phyloP scores from a whole-genome alignment of 257 asterid genomes.

The Verbascum thapsus region DNA sequence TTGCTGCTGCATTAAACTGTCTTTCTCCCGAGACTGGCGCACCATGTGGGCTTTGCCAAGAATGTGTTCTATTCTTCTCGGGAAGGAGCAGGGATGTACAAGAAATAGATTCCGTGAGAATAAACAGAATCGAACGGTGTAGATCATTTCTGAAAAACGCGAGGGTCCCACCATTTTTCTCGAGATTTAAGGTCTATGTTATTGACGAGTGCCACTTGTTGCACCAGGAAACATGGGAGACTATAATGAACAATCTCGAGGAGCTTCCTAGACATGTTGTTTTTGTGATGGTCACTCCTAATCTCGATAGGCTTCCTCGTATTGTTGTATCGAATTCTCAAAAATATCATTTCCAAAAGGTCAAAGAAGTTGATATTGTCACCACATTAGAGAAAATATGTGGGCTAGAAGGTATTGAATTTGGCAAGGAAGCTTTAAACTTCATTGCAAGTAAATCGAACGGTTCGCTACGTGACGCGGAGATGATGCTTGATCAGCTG shows the following conservation, averaged over 20 bases:
- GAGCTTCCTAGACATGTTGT: slow-evolving; percentile 55
- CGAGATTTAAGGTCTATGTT: slow-evolving; percentile 70
- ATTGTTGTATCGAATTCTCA: slow-evolving; percentile 58
- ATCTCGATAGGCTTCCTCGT: slow-evolving; percentile 68
- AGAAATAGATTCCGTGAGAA: slow-evolving; percentile 65
- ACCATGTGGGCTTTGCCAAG: slow-evolving; percentile 84
- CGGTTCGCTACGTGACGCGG: slow-evolving; percentile 91
- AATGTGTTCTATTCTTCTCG: slow-evolving; percentile 68
- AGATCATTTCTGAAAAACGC: slow-evolving; percentile 51
- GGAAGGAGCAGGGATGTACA: slow-evolving; percentile 64
- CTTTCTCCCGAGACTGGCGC: slow-evolving; percentile 46
- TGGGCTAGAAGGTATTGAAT: slow-evolving; percentile 61
- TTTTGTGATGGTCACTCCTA: slow-evolving; percentile 73
- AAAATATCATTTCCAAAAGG: slow-evolving; percentile 53
- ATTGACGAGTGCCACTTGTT: slow-evolving; percentile 87
- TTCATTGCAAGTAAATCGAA: slow-evolving; percentile 68
- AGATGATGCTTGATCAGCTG: slow-evolving; percentile 90
- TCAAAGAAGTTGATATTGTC: slow-evolving; percentile 60
- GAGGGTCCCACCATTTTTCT: slow-evolving; percentile 48
- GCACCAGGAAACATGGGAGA: slow-evolving; percentile 69
- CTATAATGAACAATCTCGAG: slow-evolving; percentile 50
- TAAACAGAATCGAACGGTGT: slow-evolving; percentile 52
- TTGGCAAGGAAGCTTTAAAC: slow-evolving; percentile 66
- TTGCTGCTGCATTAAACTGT: slow-evolving; percentile 93
- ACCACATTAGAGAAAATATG: slow-evolving; percentile 53